Evolutionary conservation across 805 yeast genomes (phyloP), one percentile per base, ranked within the genome.

Genomic region (Naumovozyma dairenensis): DNA sequence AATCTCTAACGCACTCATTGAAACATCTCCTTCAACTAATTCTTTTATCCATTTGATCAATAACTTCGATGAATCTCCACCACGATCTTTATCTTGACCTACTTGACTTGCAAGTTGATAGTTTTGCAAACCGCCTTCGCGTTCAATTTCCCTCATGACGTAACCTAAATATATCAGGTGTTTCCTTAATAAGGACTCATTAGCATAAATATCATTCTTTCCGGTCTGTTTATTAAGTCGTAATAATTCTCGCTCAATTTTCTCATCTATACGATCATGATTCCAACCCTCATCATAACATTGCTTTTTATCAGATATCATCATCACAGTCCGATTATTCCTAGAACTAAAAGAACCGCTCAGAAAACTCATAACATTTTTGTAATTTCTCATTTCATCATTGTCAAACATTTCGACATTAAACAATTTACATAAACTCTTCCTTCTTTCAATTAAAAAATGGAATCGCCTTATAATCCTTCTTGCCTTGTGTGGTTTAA

Each of bases 11-110:
- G 93, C 80, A 15, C 36, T 42, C 32, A 57, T 28, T 3, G 35
- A 24, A 6, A 34, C 29, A 7, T 26, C 29, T 9, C 22, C 40
- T 21, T 25, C 22, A n/a, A 33, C 42, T 25, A 60, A 32, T 22
- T 65, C 68, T 16, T 63, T 60, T 21, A 84, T 57, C 87, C 93
- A 84, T 36, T 75, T 71, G n/a, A 84, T 68, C 29, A 89, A 60
- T 47, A 77, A 65, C 44, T 79, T 82, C 2, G 95, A 85, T 0
- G 96, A 84, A 51, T 89, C 98, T 2, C 96, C 94, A 0, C 98
- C 97, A 41, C 97, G 56, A 30, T 68, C 67, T 0, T 57, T 53
- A 37, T 74, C 72, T 48, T 89, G 98, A 0, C 98, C 98, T 32
- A 75, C 73, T 1, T 80, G 71, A 2, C 95, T 83, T 0, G 97